Base-by-base conservation (phyloP, 352 stramenopile species). In the Elongisporangium anandrum region DNA sequence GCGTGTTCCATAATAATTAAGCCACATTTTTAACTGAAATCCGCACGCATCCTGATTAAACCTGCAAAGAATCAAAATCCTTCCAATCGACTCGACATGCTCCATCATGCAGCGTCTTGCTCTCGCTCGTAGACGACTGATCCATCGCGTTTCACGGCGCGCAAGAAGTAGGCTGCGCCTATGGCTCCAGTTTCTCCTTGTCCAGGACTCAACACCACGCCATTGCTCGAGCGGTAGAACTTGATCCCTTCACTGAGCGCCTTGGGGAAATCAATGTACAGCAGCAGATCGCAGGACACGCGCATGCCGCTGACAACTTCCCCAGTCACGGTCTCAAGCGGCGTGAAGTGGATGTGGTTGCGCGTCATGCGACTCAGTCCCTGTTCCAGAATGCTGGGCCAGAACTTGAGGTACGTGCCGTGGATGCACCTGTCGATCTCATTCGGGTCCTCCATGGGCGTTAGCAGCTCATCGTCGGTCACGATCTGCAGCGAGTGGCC, bases 321-420 rank as follows among this genome's bases (percentile, higher is more conserved):
- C 4, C 85, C 72, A 9, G 59, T 61, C 20, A 52, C 58, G 1
- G 75, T 61, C 17, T 91, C 78, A 8, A 57, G 65, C 15, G 89
- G 66, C 13, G 85, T 79, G 59, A 95, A 91, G 61, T 96, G 87
- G 22, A 96, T 92, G 55, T 96, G 87, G 54, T 96, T 96, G 5
- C 87, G 72, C 57, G 70, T 64, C 87, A 96, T 96, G 17, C 85
- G 85, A 19, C 65, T 87, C 5, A 96, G 60, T 0, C 87, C 87
- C 0, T 59, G 61, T 15, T 66, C 60, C 47, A 66, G 61, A 39
- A 95, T 95, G 45, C 78, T 85, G 5, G 73, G 67, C 86, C 86
- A 95, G 52, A 77, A 77, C 24, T 79, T 71, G 13, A 67, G 20
- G 59, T 93, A 95, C 53, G 86, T 94, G 50, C 86, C 86, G 61